Evolutionary conservation across 2,329 filamentous ascomycete species (phyloP).

Genomic region (Fusarium pseudocircinatum): DNA sequence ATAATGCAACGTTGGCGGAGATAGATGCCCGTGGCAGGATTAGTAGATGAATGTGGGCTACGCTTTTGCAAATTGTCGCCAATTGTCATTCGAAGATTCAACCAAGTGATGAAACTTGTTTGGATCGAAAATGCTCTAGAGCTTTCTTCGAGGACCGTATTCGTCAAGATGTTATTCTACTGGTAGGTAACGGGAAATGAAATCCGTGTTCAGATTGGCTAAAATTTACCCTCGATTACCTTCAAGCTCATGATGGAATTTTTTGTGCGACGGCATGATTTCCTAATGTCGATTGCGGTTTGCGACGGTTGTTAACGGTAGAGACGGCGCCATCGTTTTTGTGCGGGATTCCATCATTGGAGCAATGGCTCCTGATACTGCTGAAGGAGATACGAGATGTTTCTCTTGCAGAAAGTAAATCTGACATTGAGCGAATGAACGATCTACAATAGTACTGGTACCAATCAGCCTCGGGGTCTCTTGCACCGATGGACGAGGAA

Average conservation of each 20-base stretch:
- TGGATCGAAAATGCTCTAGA: neutral
- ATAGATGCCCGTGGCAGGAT: slow-evolving; percentile 27
- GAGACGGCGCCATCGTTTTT: neutral
- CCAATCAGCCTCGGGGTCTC: slow-evolving; percentile 20
- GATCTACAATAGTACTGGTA: neutral
- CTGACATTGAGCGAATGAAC: neutral
- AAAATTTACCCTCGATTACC: slow-evolving; percentile 1
- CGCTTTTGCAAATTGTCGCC: neutral
- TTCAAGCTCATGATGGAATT: slow-evolving; percentile 7
- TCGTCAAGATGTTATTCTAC: slow-evolving; percentile 12
- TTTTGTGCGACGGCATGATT: slow-evolving; percentile 22
- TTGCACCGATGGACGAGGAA: slow-evolving; percentile 10
- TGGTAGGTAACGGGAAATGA: slow-evolving; percentile 13
- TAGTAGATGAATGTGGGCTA: neutral
- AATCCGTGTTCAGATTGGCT: slow-evolving; percentile 20
- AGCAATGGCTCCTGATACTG: neutral
- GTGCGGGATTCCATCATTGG: neutral
- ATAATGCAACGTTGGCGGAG: slow-evolving; percentile 21
- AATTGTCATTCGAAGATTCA: neutral
- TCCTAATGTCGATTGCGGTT: slow-evolving; percentile 21
- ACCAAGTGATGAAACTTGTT: neutral
- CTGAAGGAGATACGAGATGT: neutral
- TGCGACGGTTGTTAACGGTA: slow-evolving; percentile 36
- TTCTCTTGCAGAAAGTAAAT: neutral
- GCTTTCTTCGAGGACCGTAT: neutral